Conservation (phyloP, 2,329 filamentous ascomycete genomes). For the Aspergillus awamori region DNA sequence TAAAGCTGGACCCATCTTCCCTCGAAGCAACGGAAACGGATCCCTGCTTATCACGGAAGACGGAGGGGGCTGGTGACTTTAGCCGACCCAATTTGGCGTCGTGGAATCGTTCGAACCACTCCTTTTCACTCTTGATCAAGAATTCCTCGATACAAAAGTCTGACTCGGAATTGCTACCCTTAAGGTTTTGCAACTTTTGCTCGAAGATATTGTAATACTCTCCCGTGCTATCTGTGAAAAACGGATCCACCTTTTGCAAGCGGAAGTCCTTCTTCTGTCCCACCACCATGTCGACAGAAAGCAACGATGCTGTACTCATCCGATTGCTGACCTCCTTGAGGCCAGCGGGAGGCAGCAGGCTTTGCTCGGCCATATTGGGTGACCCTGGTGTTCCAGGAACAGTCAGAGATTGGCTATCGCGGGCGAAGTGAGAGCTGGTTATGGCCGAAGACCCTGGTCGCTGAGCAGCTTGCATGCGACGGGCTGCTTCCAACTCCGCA, state of each 20-base stretch:
- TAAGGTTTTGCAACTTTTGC: conserved; percentile 57
- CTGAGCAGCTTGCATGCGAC: conserved; percentile 14
- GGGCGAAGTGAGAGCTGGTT: background rate
- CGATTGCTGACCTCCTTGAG: conserved; percentile 30
- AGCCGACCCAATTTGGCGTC: conserved; percentile 59
- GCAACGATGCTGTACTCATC: conserved; percentile 45
- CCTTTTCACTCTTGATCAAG: conserved; percentile 66
- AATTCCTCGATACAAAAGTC: conserved; percentile 66
- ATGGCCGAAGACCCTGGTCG: background rate
- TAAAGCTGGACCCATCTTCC: conserved; percentile 37
- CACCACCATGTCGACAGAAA: conserved; percentile 60
- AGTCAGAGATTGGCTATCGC: background rate
- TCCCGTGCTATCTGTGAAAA: conserved; percentile 66
- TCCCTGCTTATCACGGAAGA: conserved; percentile 32
- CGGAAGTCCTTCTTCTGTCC: conserved; percentile 63
- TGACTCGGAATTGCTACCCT: conserved; percentile 58
- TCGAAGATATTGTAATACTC: conserved; percentile 62
- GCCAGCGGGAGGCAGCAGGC: background rate
- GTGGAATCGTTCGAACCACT: conserved; percentile 63
- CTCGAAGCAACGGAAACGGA: conserved; percentile 43
- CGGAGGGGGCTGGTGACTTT: conserved; percentile 40
- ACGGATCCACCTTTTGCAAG: conserved; percentile 66
- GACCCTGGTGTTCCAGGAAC: background rate
- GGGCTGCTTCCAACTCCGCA: conserved; percentile 33
- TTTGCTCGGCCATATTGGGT: background rate